A percentile compares a stretch with the other conserved stretches of the same genome.
Conservation (phyloP, 228 moss, liverwort and hornwort species). For the Sphagnum fallax region DNA sequence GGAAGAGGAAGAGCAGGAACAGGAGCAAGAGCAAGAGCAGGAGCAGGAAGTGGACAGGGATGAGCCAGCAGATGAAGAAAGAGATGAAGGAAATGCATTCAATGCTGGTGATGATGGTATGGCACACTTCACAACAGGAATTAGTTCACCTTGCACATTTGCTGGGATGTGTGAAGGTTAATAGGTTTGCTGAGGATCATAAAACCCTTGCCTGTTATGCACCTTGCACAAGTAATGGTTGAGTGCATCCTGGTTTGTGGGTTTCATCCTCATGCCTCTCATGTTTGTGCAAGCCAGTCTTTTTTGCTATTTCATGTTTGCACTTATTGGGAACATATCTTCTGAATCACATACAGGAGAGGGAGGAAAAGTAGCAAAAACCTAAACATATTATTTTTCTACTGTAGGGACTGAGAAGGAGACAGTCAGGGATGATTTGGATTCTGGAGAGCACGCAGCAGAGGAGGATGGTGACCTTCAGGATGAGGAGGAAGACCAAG, state of each 20-base stretch:
- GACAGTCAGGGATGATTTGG: conserved; percentile 2
- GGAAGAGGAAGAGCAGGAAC: no score
- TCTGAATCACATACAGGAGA: not conserved
- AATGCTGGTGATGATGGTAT: not conserved
- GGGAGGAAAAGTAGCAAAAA: not conserved
- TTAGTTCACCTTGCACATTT: not conserved
- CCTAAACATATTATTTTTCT: not conserved
- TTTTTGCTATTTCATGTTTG: not conserved
- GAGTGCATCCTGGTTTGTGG: conserved; percentile 8
- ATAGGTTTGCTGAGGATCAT: not conserved
- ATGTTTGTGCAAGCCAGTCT: not conserved
- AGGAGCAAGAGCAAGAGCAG: not conserved
- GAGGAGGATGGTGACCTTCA: conserved; percentile 15
- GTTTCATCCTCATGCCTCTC: not conserved
- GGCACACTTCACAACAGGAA: not conserved
- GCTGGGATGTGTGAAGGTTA: not conserved
- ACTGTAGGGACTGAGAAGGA: conserved; percentile 3
- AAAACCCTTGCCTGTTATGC: not conserved
- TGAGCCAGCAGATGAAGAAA: not conserved
- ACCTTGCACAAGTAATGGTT: conserved; percentile 1
- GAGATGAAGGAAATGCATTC: not conserved
- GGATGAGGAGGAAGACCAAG: conserved; percentile 23
- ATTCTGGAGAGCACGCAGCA: conserved; percentile 6
- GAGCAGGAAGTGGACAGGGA: conserved; percentile 8
- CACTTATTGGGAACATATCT: not conserved